Base-by-base conservation (phyloP, 2,329 filamentous ascomycete genomes). In the Biscogniauxia mediterranea region DNA sequence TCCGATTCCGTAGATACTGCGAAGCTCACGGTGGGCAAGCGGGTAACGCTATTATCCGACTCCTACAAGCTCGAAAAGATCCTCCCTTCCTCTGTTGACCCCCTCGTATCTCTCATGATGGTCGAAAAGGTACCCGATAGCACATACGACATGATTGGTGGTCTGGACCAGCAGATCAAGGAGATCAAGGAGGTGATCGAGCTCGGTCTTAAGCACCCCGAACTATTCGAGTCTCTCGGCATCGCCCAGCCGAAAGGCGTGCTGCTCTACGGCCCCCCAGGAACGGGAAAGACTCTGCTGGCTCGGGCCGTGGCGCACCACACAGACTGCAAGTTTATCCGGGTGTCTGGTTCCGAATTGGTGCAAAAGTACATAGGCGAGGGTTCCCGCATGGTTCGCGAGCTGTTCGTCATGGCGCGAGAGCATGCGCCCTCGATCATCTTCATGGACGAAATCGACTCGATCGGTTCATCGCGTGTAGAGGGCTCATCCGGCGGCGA, bases 131-230 rank as follows among this genome's bases (percentile, higher is more conserved):
- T 99, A 17, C 95, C 95, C 17, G 95, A 99, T 83, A 97, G 93
- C 81, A 99, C 95, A 75, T 99, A 99, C 83, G 95, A 99, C 81
- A 99, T 99, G 95, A 99, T 99, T 77, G 95, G 95, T 80, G 95
- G 95, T 69, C 82, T 99, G 64, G 95, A 99, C 76, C 94, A 99
- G 77, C 95, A 99, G 77, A 98, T 99, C 82, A 98, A 99, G 82
- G 95, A 99, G 77, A 99, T 99, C 84, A 99, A 99, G 81, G 95
- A 99, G 80, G 95, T 99, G 71, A 98, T 99, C 76, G 95, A 99
- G 82, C 89, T 99, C 52, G 95, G 95, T 68, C 87, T 99, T 65
- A 97, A 98, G 83, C 95, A 99, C 77, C 95, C 95, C 5, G 95
- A 99, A 79, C 88, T 99, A 42, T 99, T 99, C 79, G 95, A 99